Evolutionary conservation across 2,329 filamentous ascomycete genomes (phyloP).

Genomic region (Xylariaceae sp.): DNA sequence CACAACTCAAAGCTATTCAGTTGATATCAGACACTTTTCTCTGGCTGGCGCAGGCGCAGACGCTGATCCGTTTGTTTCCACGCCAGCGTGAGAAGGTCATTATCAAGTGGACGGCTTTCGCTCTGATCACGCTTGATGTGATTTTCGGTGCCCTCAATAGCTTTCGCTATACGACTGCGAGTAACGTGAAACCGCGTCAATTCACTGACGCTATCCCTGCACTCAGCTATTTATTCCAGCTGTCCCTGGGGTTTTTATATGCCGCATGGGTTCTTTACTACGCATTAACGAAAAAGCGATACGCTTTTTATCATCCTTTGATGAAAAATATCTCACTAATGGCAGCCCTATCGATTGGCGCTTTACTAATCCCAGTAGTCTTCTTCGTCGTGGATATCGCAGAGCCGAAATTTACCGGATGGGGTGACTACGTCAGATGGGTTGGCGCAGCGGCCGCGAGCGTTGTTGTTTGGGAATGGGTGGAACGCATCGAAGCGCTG

Average conservation of each 20-base stretch:
- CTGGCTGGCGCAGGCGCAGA: constrained; percentile 97
- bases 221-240: constrained; percentile 82
- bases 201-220: constrained; percentile 90
- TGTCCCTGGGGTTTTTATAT: constrained; percentile 80
- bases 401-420: constrained; percentile 77
- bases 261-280: constrained; percentile 94
- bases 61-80: constrained; percentile 88
- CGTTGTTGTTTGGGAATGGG: constrained; percentile 98
- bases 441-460: constrained; percentile 91
- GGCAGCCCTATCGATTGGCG: constrained; percentile 68
- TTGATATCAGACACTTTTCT: constrained; percentile 94
- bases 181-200: constrained; percentile 59
- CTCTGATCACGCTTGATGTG: constrained; percentile 82
- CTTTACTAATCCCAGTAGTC: constrained; percentile 83
- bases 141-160: constrained; percentile 89
- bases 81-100: constrained; percentile 96
- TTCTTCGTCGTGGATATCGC: constrained; percentile 92
- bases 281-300: constrained; percentile 82
- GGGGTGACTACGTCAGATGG: constrained; percentile 95
- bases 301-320: constrained; percentile 82
- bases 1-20: constrained; percentile 82
- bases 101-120: constrained; percentile 98
- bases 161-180: constrained; percentile 55
- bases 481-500: constrained; percentile 86
- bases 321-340: constrained; percentile 87